Base-by-base conservation (phyloP, 2,329 filamentous ascomycete genomes). In the Claviceps fusiformis region DNA sequence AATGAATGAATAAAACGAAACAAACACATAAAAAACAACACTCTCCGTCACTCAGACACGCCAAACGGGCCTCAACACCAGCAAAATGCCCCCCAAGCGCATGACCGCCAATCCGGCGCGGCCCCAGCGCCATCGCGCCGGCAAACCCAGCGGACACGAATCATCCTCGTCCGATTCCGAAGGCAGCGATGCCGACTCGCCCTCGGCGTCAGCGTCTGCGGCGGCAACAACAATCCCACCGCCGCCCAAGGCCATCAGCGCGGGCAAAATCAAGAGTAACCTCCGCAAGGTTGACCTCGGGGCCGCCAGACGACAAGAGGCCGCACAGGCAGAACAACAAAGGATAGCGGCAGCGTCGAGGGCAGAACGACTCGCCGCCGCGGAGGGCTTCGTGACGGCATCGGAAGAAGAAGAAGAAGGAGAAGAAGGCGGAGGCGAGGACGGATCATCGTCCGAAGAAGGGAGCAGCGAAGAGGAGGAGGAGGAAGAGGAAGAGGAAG, bases 101-200 rank as follows among this genome's bases (percentile, higher is more conserved):
- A 95, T 97, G 88, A 97, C 92, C 59, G 90, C 91, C 59, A 95
- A 96, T 66, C 90, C 89, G 3, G 73, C 85, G 56, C 84, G 83
- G 67, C 87, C 89, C 29, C 81, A 84, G 61, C 87, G 93, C 56
- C 87, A 96, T 64, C 84, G 90, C 56, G 86, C 92, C 17, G 92
- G 93, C 61, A 97, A 96, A 70, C 75, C 85, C 17, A 73, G 77
- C 2, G 79, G 74, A 8, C 77, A 74, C 57, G 75, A 74, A 13
- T 78, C 76, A 6, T 78, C 76, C 8, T 78, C 76, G 46, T 81
- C 78, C 44, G 75, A 79, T 57, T 76, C 73, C 6, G 76, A 79
- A 50, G 71, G 70, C 60, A 73, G 71, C 65, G 76, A 77, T 56
- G 60, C 65, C 52, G 63, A 68, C 13, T 55, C 62, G 54, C 54